Base-by-base conservation (phyloP, 148 eudicot genomes). In the Pharnaceum exiguum region DNA sequence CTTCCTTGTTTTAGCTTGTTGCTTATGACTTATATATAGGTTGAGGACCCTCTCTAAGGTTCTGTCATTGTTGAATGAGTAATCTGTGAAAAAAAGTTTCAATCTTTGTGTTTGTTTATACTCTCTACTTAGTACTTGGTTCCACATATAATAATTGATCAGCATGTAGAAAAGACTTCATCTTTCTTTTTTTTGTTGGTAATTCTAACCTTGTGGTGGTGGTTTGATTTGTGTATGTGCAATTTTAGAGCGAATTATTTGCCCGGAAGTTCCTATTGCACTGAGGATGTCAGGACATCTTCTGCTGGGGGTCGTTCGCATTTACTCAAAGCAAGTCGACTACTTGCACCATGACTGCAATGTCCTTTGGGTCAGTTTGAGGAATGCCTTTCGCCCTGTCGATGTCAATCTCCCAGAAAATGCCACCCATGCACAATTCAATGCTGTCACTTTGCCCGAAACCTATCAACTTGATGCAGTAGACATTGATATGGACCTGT, bases 201-300 rank as follows among this genome's bases (percentile, higher is more conserved):
- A n/a, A n/a, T n/a, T n/a, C n/a, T n/a, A n/a, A n/a, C n/a, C n/a
- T n/a, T n/a, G n/a, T n/a, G n/a, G n/a, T n/a, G n/a, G n/a, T n/a
- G n/a, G n/a, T n/a, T n/a, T n/a, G n/a, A n/a, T n/a, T n/a, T n/a
- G n/a, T n/a, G n/a, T n/a, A n/a, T n/a, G n/a, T n/a, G n/a, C n/a
- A n/a, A n/a, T n/a, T 59, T 13, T 57, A 94, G 99, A 94, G 49
- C 67, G 79, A 29, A 89, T 94, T 35, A 79, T 89, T 69, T 71
- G 37, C 52, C 99, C 99, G n/a, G 93, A 80, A 60, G 87, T 86
- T 15, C 99, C 99, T 15, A 80, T 94, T 51, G 99, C 99, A 0
- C 75, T 94, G 33, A 82, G 99, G 69, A 79, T 86, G 93, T 89
- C 87, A 10, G 80, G 91, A 9, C 89, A 94, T 80, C 93, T 94